These are phyloP conservation scores for Hyparrhenia diplandra DNA, from an alignment of 176 grass and related monocot genomes.

Conservation along the genomic window DNA sequence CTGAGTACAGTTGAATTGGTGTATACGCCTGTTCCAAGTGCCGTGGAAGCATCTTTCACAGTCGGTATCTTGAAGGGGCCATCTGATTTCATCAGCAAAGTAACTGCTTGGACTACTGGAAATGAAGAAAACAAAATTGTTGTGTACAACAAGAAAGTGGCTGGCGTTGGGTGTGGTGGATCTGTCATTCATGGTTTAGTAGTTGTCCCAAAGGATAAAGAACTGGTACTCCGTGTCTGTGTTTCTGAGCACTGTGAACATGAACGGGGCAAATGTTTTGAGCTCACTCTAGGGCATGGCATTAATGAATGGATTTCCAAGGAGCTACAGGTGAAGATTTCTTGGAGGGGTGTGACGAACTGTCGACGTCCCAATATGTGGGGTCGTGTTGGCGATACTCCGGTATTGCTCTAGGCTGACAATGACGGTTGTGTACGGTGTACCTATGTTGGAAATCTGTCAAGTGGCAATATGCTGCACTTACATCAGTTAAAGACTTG, in stretches of 20 bases:
- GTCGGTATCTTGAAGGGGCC: not conserved
- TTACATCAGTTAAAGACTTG: not conserved
- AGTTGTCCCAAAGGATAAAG: not conserved
- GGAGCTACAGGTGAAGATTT: not conserved
- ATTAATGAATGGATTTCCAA: no score
- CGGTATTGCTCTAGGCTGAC: not conserved
- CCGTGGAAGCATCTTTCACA: not conserved
- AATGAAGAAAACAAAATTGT: not conserved
- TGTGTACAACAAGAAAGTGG: not conserved
- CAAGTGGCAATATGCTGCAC: not conserved
- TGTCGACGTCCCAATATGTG: not conserved
- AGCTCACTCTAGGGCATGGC: not conserved
- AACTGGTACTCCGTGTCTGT: not conserved
- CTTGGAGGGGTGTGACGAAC: not conserved
- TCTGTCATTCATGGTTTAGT: not conserved
- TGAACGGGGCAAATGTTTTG: not conserved
- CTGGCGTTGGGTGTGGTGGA: not conserved
- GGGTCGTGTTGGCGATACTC: not conserved
- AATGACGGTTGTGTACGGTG: not conserved
- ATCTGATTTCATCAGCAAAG: not conserved
- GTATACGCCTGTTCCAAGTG: not conserved
- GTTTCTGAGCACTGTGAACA: not conserved
- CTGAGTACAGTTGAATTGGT: not conserved
- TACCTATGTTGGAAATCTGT: not conserved
- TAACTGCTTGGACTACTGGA: not conserved